Evolutionary conservation across 1,284 basidiomycete genomes (phyloP), one percentile per base, ranked within the genome.

Genomic region (Sphagnurus paluster): DNA sequence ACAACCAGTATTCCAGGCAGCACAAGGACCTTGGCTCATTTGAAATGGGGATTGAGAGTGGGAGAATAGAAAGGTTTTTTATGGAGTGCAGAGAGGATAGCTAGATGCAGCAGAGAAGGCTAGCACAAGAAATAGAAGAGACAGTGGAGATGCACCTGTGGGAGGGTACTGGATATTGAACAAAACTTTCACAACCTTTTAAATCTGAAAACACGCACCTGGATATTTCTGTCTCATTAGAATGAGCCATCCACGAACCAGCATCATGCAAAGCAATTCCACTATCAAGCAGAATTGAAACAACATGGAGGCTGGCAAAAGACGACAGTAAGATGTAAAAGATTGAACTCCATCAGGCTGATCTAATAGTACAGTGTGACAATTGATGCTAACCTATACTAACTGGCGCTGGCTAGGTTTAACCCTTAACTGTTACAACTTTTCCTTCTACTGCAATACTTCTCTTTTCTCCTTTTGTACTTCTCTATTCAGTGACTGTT

Each of bases 1-100:
- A 20, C 42, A 52, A 25, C 10, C 39, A 21, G 13, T 8, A 23
- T 44, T 45, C 50, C 50, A 52, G 13, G 9, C 42, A 21, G 44
- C 30, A 36, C 25, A 25, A 25, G 42, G 26, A 20, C 29, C 2
- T 14, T 39, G 5, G 19, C 17, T 19, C 9, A 13, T 33, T 16
- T 16, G 20, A 26, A 36, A 23, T 11, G 16, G 30, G 16, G 4
- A 32, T 19, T 14, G 33, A 25, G 7, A 21, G 29, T 21, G 23
- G n/a, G 23, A 37, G 37, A 21, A 40, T 33, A 17, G 29, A 35
- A 25, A 16, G 19, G 9, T 14, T 24, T 13, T 4, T 5, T 6
- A 4, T 32, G 29, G 5, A 6, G 33, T 16, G 33, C 17, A 16
- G 29, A 8, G 5, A 32, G 29, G 16, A 32, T 11, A 26, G 25